Percentiles rank a stretch among this genome's conserved stretches.
Evolutionary conservation across 2,329 filamentous ascomycete genomes (phyloP).

Genomic region (Microsporum canis): DNA sequence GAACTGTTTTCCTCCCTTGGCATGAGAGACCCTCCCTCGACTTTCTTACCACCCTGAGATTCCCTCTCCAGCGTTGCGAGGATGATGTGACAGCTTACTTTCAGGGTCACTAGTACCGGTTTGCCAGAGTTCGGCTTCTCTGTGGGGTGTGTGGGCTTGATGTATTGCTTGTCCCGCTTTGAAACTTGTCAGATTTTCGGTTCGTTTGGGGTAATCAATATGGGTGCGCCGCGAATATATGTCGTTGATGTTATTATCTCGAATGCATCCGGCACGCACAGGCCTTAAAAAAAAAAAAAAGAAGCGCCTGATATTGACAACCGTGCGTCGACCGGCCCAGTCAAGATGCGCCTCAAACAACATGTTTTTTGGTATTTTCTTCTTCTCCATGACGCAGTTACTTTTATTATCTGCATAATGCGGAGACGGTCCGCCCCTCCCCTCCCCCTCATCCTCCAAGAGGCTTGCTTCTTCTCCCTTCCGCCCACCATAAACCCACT

Average conservation of each 20-base stretch:
- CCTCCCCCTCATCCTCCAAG: neutral
- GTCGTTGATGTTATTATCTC: neutral
- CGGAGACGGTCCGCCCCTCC: neutral
- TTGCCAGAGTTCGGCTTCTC: neutral
- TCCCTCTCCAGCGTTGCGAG: neutral
- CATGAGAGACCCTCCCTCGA: neutral
- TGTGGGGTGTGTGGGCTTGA: neutral
- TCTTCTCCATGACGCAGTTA: neutral
- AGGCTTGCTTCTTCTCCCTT: neutral
- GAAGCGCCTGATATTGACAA: conserved; percentile 1
- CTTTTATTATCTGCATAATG: conserved; percentile 3
- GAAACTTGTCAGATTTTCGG: neutral
- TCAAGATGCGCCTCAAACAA: neutral
- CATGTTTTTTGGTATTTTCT: neutral
- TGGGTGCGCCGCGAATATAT: neutral
- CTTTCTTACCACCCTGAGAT: neutral
- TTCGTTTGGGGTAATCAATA: neutral
- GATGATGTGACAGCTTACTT: neutral
- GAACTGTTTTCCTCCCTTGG: neutral
- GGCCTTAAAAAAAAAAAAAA: neutral
- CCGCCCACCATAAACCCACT: neutral
- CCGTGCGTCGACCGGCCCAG: neutral
- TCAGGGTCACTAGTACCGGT: neutral
- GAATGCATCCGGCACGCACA: neutral
- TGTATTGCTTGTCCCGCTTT: neutral